phyloP scores from a whole-genome alignment of 352 stramenopile species.

The Pilasporangium apinafurcum region DNA sequence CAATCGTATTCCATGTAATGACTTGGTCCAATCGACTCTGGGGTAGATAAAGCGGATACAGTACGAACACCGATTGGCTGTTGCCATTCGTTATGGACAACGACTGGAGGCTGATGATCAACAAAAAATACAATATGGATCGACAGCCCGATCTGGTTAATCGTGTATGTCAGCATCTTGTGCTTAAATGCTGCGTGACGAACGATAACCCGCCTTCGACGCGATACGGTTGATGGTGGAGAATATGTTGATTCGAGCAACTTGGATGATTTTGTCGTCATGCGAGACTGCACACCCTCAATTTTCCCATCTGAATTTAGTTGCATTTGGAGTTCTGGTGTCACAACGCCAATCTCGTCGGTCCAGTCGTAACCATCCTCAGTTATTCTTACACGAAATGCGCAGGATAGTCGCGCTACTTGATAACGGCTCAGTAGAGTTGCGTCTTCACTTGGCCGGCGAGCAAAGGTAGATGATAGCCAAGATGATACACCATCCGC shows the following conservation, averaged over 20 bases:
- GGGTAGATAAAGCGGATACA: conserved; percentile 30
- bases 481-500: conserved; percentile 42
- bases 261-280: conserved; percentile 6
- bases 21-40: conserved; percentile 40
- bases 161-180: conserved; percentile 67
- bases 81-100: conserved; percentile 63
- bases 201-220: conserved; percentile 52
- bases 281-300: conserved; percentile 10
- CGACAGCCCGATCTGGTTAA: conserved; percentile 32
- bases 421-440: conserved; percentile 13
- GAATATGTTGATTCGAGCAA: conserved; percentile 24
- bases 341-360: conserved; percentile 32
- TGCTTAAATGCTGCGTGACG: conserved; percentile 37
- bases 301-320: conserved; percentile 20
- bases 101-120: conserved; percentile 54
- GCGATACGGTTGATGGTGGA: conserved; percentile 29
- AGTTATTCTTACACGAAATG: conserved; percentile 26
- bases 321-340: conserved; percentile 30
- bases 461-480: conserved; percentile 40
- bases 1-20: conserved; percentile 80
- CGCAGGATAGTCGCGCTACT: conserved; percentile 40
- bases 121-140: conserved; percentile 67
- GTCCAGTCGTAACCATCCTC: conserved; percentile 37
- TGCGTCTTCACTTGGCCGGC: conserved; percentile 26
- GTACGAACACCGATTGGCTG: conserved; percentile 40